Conservation (phyloP, 257 asterid genomes). For the Nicotiana sylvestris region DNA sequence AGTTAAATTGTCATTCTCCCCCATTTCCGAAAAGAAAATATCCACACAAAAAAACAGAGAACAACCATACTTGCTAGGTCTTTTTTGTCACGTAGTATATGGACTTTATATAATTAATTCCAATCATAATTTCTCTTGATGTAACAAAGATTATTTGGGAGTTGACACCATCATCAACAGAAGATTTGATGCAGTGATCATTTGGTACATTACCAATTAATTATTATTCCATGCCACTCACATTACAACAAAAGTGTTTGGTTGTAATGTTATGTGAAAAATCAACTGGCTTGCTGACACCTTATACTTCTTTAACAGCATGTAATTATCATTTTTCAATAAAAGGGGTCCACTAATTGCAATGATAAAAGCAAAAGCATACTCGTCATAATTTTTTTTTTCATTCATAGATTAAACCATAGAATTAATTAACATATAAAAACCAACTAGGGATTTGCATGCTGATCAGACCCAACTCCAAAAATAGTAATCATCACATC, state of each 20-base stretch:
- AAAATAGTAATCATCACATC: conserved; percentile 47
- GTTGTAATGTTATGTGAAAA: neutral
- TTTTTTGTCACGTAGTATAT: neutral
- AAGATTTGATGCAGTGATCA: neutral
- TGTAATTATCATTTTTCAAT: conserved; percentile 22
- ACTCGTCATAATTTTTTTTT: neutral
- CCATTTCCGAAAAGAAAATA: neutral
- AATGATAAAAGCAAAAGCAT: neutral
- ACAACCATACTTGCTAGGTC: neutral
- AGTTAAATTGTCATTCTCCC: neutral
- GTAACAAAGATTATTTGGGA: neutral
- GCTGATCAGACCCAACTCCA: conserved; percentile 30
- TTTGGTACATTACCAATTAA: neutral
- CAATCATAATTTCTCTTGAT: neutral
- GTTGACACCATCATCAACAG: neutral
- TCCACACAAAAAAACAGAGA: neutral
- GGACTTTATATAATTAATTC: neutral
- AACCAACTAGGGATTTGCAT: conserved; percentile 34
- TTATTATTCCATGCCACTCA: conserved; percentile 22
- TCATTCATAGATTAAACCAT: conserved; percentile 27
- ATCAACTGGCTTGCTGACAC: conserved; percentile 16
- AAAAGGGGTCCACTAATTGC: conserved; percentile 19
- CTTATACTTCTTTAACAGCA: conserved; percentile 17
- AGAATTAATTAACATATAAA: conserved; percentile 26
- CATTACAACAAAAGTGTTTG: conserved; percentile 16